Percentiles rank a stretch among this genome's conserved stretches.
These are phyloP conservation scores for Haplosporangium sp. DNA, from an alignment of 371 early-diverging fungal species.

Conservation along the genomic window DNA sequence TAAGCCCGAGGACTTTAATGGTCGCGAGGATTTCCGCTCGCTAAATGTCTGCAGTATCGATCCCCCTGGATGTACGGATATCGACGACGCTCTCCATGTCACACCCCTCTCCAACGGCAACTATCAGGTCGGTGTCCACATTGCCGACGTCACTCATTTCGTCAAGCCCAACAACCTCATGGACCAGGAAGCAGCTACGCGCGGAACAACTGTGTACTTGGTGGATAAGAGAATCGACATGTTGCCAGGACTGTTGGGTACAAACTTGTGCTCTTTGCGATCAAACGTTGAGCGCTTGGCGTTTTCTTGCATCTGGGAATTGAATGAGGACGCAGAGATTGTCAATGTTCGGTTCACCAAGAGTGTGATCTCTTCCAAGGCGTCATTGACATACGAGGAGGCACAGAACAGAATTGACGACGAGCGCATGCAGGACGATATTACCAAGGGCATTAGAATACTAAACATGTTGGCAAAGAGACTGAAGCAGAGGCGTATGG, in stretches of 20 bases:
- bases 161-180: slow-evolving; percentile 87
- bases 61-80: slow-evolving; percentile 99
- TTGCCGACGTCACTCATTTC: slow-evolving; percentile 99
- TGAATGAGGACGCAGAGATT: slow-evolving; percentile 82
- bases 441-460: slow-evolving; percentile 84
- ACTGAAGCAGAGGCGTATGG: slow-evolving; percentile 80
- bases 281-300: slow-evolving; percentile 93
- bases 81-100: slow-evolving; percentile 99
- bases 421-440: slow-evolving; percentile 79
- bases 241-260: slow-evolving; percentile 91
- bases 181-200: slow-evolving; percentile 89
- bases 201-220: slow-evolving; percentile 96
- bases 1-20: slow-evolving; percentile 74
- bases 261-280: slow-evolving; percentile 92
- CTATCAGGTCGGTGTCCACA: slow-evolving; percentile 91
- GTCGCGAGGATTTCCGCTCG: slow-evolving; percentile 85
- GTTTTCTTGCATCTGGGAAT: slow-evolving; percentile 88
- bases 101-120: slow-evolving; percentile 88
- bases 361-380: slow-evolving; percentile 93
- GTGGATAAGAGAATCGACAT: slow-evolving; percentile 98
- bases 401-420: slow-evolving; percentile 96
- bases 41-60: slow-evolving; percentile 97
- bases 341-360: slow-evolving; percentile 81
- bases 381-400: slow-evolving; percentile 97
- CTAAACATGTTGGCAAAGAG: slow-evolving; percentile 92